Evolutionary conservation across 2,329 filamentous ascomycete genomes (phyloP).

Genomic region (Aschersonia sp.): DNA sequence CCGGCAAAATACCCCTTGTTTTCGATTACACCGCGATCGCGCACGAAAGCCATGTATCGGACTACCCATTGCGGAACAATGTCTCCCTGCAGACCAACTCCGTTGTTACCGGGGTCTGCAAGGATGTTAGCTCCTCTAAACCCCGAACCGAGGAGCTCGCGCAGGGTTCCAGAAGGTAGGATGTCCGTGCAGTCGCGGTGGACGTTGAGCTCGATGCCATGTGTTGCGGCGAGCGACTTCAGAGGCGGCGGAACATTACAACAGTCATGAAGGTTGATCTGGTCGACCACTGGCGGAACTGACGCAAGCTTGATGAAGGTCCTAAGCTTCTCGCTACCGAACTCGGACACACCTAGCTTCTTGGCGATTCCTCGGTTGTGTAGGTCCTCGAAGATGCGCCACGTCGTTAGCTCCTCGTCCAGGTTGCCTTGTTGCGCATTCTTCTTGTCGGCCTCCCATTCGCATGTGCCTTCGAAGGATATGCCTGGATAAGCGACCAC

Average conservation of each 20-base stretch:
- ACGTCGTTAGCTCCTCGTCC: slow-evolving; percentile 53
- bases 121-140: slow-evolving; percentile 63
- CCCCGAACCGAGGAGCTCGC: slow-evolving; percentile 66
- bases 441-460: slow-evolving; percentile 55
- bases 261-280: slow-evolving; percentile 93
- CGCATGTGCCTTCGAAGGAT: slow-evolving; percentile 84
- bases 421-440: slow-evolving; percentile 50
- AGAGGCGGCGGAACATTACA: slow-evolving; percentile 89
- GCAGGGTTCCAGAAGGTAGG: slow-evolving; percentile 68
- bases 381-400: slow-evolving; percentile 60
- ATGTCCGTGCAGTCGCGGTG: slow-evolving; percentile 93
- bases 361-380: slow-evolving; percentile 56
- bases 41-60: slow-evolving; percentile 92
- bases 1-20: slow-evolving; percentile 96
- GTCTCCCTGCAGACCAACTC: slow-evolving; percentile 55
- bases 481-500: slow-evolving; percentile 90
- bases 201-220: slow-evolving; percentile 76
- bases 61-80: slow-evolving; percentile 87
- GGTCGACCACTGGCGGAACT: slow-evolving; percentile 70
- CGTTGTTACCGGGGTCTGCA: slow-evolving; percentile 37
- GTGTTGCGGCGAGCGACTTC: slow-evolving; percentile 66
- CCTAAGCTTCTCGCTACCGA: slow-evolving; percentile 70
- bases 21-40: slow-evolving; percentile 88
- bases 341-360: slow-evolving; percentile 78
- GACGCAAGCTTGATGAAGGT: slow-evolving; percentile 59